These are phyloP conservation scores for Dendrobium catenatum DNA, from an alignment of 106 monocot genomes.

Conservation along the genomic window DNA sequence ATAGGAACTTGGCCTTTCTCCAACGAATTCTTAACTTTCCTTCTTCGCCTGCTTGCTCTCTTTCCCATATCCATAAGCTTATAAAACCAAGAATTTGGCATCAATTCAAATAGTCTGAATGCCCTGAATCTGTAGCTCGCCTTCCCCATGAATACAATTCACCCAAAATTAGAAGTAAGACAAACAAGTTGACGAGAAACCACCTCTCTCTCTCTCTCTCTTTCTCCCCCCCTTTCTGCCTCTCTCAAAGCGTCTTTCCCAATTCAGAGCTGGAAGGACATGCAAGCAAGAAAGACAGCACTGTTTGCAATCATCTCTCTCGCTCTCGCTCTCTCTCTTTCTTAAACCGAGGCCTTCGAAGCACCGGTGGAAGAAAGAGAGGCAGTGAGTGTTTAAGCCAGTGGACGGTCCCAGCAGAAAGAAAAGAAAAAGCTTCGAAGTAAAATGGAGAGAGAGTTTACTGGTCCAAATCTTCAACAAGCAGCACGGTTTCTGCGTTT, in stretches of 20 bases:
- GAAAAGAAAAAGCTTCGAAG: no score
- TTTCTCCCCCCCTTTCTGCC: background rate
- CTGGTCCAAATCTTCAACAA: no score
- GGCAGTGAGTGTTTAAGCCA: no score
- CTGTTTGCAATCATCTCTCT: no score
- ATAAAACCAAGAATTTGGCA: conserved; percentile 46
- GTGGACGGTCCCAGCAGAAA: no score
- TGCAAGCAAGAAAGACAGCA: no score
- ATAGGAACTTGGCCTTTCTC: background rate
- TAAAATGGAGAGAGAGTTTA: no score
- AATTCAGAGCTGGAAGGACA: background rate
- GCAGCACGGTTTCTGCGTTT: no score
- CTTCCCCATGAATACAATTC: conserved; percentile 7
- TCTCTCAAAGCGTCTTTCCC: background rate
- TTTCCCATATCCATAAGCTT: conserved; percentile 37
- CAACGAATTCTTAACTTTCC: background rate
- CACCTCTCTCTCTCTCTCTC: background rate
- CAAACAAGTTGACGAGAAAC: background rate
- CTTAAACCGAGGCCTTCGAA: no score
- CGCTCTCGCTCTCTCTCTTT: no score
- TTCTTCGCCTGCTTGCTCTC: background rate
- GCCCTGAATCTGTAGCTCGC: conserved; percentile 10
- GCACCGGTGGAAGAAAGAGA: no score
- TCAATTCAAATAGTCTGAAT: conserved; percentile 29
- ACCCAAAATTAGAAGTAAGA: background rate